Conservation (phyloP, 1,284 basidiomycete species). For the Boletus mariae region DNA sequence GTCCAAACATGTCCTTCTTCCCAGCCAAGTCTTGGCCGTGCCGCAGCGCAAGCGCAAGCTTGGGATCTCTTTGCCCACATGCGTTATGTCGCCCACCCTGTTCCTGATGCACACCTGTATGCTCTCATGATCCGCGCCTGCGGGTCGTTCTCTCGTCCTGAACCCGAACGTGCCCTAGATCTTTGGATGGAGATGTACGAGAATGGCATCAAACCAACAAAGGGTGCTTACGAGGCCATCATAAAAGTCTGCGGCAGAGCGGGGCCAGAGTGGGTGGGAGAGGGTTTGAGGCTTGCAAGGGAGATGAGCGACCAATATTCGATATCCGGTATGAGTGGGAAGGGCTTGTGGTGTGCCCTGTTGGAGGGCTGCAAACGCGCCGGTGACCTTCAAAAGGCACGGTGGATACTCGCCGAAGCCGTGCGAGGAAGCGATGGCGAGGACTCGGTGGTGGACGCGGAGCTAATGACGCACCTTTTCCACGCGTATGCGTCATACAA, state of each 20-base stretch:
- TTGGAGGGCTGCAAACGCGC: conserved; percentile 86
- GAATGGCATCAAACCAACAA: conserved; percentile 52
- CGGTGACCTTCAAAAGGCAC: conserved; percentile 77
- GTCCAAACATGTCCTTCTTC: conserved; percentile 38
- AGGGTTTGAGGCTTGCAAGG: conserved; percentile 75
- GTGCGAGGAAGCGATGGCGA: conserved; percentile 41
- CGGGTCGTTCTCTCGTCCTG: conserved; percentile 53
- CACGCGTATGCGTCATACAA: conserved; percentile 84
- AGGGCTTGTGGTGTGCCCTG: conserved; percentile 73
- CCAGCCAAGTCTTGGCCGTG: conserved; percentile 20
- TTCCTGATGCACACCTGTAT: conserved; percentile 74
- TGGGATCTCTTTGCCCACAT: conserved; percentile 96
- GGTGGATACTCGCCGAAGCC: conserved; percentile 93
- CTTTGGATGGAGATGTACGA: conserved; percentile 90
- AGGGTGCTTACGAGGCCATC: conserved; percentile 75
- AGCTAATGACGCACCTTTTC: conserved; percentile 81
- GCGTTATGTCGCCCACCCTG: conserved; percentile 89
- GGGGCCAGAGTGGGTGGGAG: conserved; percentile 62
- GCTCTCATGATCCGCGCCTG: conserved; percentile 88
- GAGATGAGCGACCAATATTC: conserved; percentile 65
- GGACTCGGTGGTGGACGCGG: conserved; percentile 52
- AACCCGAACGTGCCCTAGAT: conserved; percentile 90
- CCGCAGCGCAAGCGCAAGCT: conserved; percentile 61
- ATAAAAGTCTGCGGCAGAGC: conserved; percentile 75
- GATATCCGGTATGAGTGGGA: conserved; percentile 19